These are phyloP conservation scores for Tephrocybe sp. DNA, from an alignment of 768 basidiomycete species.

Conservation along the genomic window DNA sequence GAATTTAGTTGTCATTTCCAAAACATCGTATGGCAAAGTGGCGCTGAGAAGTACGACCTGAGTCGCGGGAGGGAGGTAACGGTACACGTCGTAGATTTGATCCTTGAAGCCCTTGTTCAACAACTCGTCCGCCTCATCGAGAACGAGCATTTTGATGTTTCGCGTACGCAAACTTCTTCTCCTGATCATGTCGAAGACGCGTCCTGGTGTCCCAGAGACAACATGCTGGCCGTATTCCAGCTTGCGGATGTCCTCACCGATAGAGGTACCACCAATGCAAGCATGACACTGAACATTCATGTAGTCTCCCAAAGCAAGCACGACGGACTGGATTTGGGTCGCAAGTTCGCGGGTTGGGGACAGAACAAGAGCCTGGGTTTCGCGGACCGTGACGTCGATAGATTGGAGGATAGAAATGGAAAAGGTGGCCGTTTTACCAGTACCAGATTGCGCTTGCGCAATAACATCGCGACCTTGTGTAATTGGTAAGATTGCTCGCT, in stretches of 20 bases:
- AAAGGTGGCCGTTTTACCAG: conserved; percentile 99
- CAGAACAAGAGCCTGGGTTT: conserved; percentile 94
- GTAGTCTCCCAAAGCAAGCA: conserved; percentile 95
- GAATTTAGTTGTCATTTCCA: conserved; percentile 99
- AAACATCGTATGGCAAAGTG: conserved; percentile 92
- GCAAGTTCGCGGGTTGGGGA: conserved; percentile 99
- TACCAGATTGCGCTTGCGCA: conserved; percentile 98
- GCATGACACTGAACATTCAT: conserved; percentile 99
- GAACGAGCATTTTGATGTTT: conserved; percentile 96
- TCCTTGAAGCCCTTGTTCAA: conserved; percentile 99
- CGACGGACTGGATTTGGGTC: conserved; percentile 97
- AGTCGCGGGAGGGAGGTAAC: conserved; percentile 94
- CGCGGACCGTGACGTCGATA: conserved; percentile 92
- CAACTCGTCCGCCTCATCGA: conserved; percentile 95
- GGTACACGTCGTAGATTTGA: conserved; percentile 98
- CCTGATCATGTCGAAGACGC: conserved; percentile 99
- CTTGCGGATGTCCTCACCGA: conserved; percentile 97
- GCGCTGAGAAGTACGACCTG: conserved; percentile 97
- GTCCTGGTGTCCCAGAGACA: conserved; percentile 94
- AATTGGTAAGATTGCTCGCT: conserved; percentile 95
- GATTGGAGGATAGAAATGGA: conserved; percentile 97
- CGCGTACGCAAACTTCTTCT: conserved; percentile 89
- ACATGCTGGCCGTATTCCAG: conserved; percentile 97
- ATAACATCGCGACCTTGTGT: conserved; percentile 96
- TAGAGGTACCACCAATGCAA: conserved; percentile 95